Conservation (phyloP, 805 yeast genomes). For the Hanseniaspora pseudoguilliermondii region DNA sequence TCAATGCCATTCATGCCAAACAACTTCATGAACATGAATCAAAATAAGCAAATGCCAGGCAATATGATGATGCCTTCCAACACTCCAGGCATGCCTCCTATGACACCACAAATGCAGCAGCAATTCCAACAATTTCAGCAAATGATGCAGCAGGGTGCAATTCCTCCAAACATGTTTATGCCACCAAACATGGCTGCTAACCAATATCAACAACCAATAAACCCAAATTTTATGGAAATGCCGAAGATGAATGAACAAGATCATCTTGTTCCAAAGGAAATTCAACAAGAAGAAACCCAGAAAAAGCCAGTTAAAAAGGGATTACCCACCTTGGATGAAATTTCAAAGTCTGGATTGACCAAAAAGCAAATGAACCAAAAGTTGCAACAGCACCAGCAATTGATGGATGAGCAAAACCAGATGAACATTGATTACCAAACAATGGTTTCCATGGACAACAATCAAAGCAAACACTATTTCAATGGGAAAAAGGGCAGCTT, state of each 20-base stretch:
- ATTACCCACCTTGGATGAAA: slow-evolving; percentile 8
- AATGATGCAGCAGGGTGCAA: slow-evolving; percentile 6
- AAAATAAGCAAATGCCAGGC: neutral
- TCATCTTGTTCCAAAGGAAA: neutral
- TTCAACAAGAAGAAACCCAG: neutral
- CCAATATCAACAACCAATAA: slow-evolving; percentile 5
- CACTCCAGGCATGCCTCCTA: neutral
- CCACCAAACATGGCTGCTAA: slow-evolving; percentile 1
- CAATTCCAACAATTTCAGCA: slow-evolving; percentile 13
- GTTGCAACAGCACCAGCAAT: slow-evolving; percentile 8
- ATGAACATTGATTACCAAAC: neutral
- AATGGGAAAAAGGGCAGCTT: slow-evolving; percentile 17
- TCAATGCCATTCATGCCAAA: slow-evolving; percentile 12
- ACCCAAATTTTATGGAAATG: slow-evolving; percentile 5
- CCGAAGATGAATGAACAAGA: neutral
- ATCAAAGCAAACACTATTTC: slow-evolving; percentile 8
- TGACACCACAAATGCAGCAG: slow-evolving; percentile 5
- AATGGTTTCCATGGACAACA: neutral
- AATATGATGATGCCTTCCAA: slow-evolving; percentile 5
- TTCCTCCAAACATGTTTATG: slow-evolving; percentile 4
- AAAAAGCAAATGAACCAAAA: slow-evolving; percentile 9
- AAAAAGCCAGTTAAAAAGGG: neutral
- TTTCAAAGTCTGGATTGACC: slow-evolving; percentile 4
- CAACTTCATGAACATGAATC: neutral
- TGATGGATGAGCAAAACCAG: neutral